Base-by-base conservation (phyloP, 192 early-diverging fungal species). In the Rhizophlyctis rosea region DNA sequence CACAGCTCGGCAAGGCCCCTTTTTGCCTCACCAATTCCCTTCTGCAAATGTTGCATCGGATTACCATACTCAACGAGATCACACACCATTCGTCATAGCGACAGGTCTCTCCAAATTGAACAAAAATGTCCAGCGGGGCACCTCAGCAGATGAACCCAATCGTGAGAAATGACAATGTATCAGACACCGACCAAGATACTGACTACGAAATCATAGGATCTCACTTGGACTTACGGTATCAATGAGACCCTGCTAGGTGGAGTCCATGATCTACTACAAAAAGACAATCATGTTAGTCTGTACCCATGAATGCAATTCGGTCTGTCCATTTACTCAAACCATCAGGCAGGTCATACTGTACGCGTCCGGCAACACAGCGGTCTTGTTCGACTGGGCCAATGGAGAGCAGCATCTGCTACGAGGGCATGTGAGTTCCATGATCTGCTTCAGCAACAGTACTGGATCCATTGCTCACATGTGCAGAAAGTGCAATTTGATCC, bases 211-310 rank as follows among this genome's bases (percentile, higher is more conserved):
- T n/a, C n/a, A n/a, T n/a, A 80, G 78, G 50, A 23, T 34, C 50
- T 81, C 62, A 34, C 51, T 16, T 81, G 79, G 79, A 76, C 76
- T 0, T 81, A 76, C 58, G 79, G 79, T 14, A 34, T 79, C 21
- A 81, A 81, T 52, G 28, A 54, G 13, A 55, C 32, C 35, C 61
- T 69, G n/a, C 30, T 64, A 16, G 70, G 68, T 2, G 70, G 69
- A 4, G 64, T 79, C 4, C 63, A 71, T 32, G 64, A 69, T 34
- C 59, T 81, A 11, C 60, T 61, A 4, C 73, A 74, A 14, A 65
- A 57, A 18, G 23, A 21, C 14, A 27, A 65, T 29, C 70, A 71
- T 65, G 77, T 76, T 21, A 3, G 14, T 39, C 7, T 50, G 28
- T 27, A 59, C 29, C 2, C 33, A 33, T 2, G 23, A 44, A 47